Conservation (phyloP, 2,329 filamentous ascomycete species). For the Exserohilum rostratum region DNA sequence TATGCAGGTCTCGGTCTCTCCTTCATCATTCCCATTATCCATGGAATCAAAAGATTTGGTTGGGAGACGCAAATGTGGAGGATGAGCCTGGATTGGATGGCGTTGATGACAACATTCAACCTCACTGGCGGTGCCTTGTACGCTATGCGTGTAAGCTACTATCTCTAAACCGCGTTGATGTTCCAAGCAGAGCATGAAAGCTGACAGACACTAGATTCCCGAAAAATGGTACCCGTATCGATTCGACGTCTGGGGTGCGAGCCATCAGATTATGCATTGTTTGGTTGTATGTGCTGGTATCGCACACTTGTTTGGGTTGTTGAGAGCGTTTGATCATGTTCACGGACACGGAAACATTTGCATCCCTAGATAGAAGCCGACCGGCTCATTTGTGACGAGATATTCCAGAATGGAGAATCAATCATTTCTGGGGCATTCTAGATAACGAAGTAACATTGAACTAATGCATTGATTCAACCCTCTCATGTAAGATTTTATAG, state of each 20-base stretch:
- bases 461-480: too few species aligned
- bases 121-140: not conserved
- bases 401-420: too few species aligned
- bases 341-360: conserved; percentile 10
- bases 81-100: conserved; percentile 30
- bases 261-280: conserved; percentile 59
- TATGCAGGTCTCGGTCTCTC: conserved; percentile 3
- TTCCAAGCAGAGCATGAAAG: conserved; percentile 1
- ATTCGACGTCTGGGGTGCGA: conserved; percentile 57
- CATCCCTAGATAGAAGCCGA: not conserved
- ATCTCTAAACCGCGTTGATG: not conserved
- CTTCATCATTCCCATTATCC: not conserved
- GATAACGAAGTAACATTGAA: too few species aligned
- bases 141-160: not conserved
- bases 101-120: conserved; percentile 21
- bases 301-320: conserved; percentile 40
- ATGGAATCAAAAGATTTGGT: conserved; percentile 15
- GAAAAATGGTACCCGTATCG: conserved; percentile 52
- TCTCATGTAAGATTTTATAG: too few species aligned
- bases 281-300: conserved; percentile 53
- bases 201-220: conserved; percentile 44
- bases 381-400: too few species aligned
- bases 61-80: conserved; percentile 18
- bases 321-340: conserved; percentile 48
- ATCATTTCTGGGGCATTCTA: too few species aligned